These are phyloP conservation scores for Stachybotrys elegans DNA, from an alignment of 2,329 filamentous ascomycete species.

Conservation along the genomic window DNA sequence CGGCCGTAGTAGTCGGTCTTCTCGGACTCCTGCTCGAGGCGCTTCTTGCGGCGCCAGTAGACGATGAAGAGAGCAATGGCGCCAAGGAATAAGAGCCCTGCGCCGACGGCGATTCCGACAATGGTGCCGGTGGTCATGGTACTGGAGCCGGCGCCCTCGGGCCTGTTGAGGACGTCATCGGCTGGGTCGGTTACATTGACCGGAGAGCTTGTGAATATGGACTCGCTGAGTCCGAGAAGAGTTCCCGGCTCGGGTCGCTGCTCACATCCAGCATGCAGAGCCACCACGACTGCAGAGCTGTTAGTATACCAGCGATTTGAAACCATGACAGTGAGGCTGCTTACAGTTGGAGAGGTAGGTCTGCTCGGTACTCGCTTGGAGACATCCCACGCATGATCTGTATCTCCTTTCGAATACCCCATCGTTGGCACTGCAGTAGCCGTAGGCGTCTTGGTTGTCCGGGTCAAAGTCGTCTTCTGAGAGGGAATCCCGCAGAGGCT, in stretches of 20 bases:
- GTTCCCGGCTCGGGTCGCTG: conserved; percentile 35
- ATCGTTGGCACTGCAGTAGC: conserved; percentile 37
- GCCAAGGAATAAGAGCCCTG: conserved; percentile 35
- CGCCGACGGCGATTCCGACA: conserved; percentile 47
- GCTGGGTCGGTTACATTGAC: conserved; percentile 35
- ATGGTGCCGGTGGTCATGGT: conserved; percentile 44
- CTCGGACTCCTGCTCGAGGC: conserved; percentile 22
- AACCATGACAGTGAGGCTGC: conserved; percentile 9
- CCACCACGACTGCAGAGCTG: conserved; percentile 35
- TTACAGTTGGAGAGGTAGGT: conserved; percentile 45
- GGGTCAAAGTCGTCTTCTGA: conserved; percentile 23
- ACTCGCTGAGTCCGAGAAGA: conserved; percentile 34
- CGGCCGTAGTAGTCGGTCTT: conserved; percentile 8
- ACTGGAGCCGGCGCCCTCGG: conserved; percentile 19
- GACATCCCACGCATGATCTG: conserved; percentile 35
- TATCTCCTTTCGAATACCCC: conserved; percentile 24
- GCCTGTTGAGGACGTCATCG: conserved; percentile 17
- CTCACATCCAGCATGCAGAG: conserved; percentile 41
- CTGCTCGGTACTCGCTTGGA: conserved; percentile 34
- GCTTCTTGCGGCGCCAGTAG: conserved; percentile 41
- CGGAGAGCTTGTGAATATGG: conserved; percentile 30
- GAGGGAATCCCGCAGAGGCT: conserved; percentile 32
- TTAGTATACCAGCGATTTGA: conserved; percentile 11
- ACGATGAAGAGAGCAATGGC: conserved; percentile 38
- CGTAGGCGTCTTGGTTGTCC: conserved; percentile 21